A percentile compares a stretch with the other conserved stretches of the same genome.
phyloP scores from a whole-genome alignment of 1,284 basidiomycete species.

The Kalmanozyma brasiliensis region DNA sequence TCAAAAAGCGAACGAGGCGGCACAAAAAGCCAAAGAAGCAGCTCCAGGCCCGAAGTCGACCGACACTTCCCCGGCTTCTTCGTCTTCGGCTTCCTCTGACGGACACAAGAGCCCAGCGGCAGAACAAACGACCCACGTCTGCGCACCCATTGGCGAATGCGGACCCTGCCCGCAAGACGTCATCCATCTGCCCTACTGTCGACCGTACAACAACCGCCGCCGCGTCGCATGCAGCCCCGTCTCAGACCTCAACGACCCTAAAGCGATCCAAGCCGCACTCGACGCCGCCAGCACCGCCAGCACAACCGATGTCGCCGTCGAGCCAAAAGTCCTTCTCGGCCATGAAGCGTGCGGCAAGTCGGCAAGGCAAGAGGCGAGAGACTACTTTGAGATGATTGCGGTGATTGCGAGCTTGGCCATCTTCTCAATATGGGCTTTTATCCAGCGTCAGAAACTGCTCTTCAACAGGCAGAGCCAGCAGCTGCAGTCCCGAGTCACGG shows the following conservation, averaged over 20 bases:
- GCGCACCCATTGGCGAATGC: conserved; percentile 42
- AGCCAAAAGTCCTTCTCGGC: conserved; percentile 5
- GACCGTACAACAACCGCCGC: conserved; percentile 59
- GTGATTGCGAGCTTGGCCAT: conserved; percentile 32
- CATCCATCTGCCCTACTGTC: conserved; percentile 52
- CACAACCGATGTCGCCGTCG: neutral
- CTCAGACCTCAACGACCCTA: neutral
- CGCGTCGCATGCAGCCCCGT: conserved; percentile 35
- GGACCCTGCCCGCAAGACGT: conserved; percentile 42
- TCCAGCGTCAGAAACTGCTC: conserved; percentile 38
- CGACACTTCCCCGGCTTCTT: too few species aligned
- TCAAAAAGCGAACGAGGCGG: too few species aligned
- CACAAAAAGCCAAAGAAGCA: neutral
- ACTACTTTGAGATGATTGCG: conserved; percentile 51
- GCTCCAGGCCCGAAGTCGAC: too few species aligned
- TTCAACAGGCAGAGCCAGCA: conserved; percentile 28
- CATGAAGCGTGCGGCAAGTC: conserved; percentile 51
- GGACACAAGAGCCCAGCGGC: too few species aligned
- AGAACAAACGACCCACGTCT: conserved; percentile 25
- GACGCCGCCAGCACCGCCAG: neutral
- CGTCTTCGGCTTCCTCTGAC: too few species aligned
- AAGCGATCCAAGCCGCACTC: conserved; percentile 14
- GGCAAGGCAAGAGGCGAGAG: conserved; percentile 35
- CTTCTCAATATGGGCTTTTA: conserved; percentile 28
- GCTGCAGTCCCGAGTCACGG: conserved; percentile 22